Evolutionary conservation across 352 stramenopile genomes (phyloP), one percentile per base, ranked within the genome.

Genomic region (Peronospora destructor): DNA sequence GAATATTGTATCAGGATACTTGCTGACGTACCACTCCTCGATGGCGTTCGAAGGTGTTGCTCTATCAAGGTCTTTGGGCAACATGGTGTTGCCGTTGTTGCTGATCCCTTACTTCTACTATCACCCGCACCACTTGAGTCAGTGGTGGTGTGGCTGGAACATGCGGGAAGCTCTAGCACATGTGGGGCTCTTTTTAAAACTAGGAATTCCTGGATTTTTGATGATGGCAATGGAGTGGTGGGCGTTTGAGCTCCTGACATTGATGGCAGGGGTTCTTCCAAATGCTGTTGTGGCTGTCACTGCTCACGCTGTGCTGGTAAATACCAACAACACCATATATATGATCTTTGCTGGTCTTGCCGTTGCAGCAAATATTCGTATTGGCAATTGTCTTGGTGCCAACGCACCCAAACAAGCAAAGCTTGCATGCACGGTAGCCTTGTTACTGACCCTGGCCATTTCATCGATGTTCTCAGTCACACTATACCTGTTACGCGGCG

Each of bases 21-120:
- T 73, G 34, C 52, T 95, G 32, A 86, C 84, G 26, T 84, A 82
- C 59, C 74, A 82, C 45, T 90, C 84, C 14, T 48, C 61, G 0
- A 71, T 79, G 25, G 84, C 80, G 5, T 95, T 87, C 44, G 48
- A 85, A 0, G 84, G 82, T 12, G 83, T 82, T 9, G 78, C 84
- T 16, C 45, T 93, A 4, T 75, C 81, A 0, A 69, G 76, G 14
- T 69, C 70, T 0, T 26, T 90, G 17, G 69, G 71, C 7, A 73
- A 73, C 28, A 59, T 83, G 10, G 61, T 70, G 39, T 49, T 90
- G 23, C 56, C 80, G 0, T 23, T 81, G 5, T 38, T 64, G 9
- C 40, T 91, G 4, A 46, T 85, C 4, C 57, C 71, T 19, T 87
- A 84, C 56, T 85, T 91, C 30, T 53, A 69, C 19, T 62, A 42